Base-by-base conservation (phyloP, 2,329 filamentous ascomycete genomes). In the Coleophoma eucalyptorum region DNA sequence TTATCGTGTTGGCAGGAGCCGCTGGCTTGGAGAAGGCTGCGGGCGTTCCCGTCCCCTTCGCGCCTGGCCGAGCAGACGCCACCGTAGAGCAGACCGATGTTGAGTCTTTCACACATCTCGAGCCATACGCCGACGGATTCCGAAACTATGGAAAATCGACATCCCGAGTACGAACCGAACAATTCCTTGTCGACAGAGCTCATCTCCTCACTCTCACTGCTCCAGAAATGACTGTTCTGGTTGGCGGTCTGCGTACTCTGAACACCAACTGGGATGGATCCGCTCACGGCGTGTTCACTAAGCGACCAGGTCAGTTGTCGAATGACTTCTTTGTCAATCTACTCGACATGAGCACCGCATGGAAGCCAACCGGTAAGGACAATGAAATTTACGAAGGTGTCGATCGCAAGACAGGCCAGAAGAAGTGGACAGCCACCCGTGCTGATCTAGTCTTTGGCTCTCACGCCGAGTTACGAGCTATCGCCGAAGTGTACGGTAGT, bases 281-380 rank as follows among this genome's bases (percentile, higher is more conserved):
- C 0, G 65, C 73, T 20, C 69, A 80, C 51, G 88, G 88, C 52
- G 77, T 91, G 51, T 76, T 91, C 63, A 92, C 88, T 50, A 75
- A 77, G 59, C 75, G 74, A 7, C 84, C 86, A 1, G 88, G 88
- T 40, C 69, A 80, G 59, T 75, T 92, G 61, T 88, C 83, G 63
- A 90, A 88, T 69, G 88, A 91, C 72, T 92, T 90, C 78, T 92
- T 92, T 64, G 79, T 89, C 69, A 90, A 91, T 72, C 75, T 92
- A 2, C 79, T 92, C 20, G 86, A 90, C 62, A 80, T 77, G 61
- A 72, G 69, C 67, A 87, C 79, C 6, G 73, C 70, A 19, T 91
- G 88, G 88, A 82, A 81, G 71, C 62, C 78, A 0, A 70, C 70
- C 37, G 71, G 72, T 51, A 58, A 60, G n/a, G 70, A 68, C 49